Base-by-base conservation (phyloP, 306 rosid genomes). In the Mimosa pudica region DNA sequence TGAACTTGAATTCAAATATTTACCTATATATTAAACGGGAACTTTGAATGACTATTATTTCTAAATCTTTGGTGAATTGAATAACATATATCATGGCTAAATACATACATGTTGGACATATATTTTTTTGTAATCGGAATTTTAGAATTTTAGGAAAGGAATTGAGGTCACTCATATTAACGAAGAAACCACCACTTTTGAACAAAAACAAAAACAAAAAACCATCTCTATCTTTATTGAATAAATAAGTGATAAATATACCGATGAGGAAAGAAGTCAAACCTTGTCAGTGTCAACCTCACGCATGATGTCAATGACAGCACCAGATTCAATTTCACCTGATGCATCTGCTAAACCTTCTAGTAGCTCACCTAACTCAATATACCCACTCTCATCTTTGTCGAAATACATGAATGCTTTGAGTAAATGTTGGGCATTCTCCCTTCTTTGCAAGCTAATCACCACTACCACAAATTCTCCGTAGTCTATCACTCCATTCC, bases 231-330 rank as follows among this genome's bases (percentile, higher is more conserved):
- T 7, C 57, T 51, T n/a, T 51, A 5, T 12, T 13, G 6, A 12
- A 4, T 17, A 51, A 13, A 51, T 51, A 13, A 48, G 6, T 52
- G 58, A 16, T 48, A 7, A 24, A 48, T 11, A 64, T 20, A 24
- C 30, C 30, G 30, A 24, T 24, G 48, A 76, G 83, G 73, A 79
- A 16, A 74, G 64, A 75, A 77, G 79, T 70, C 88, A 77, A 60
- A 94, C 98, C 98, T 94, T 94, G 83, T 94, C 98, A 1, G 96
- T 86, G 87, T 94, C 98, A 57, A 92, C 98, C 81, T 94, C 97
- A 35, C 91, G 89, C 97, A 94, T 88, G 81, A 94, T 94, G 83
- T 94, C 97, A 69, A 86, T 89, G 82, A 92, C 77, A 61, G 92
- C 98, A 77, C 83, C 90, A 79, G 17, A 65, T 62, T 90, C 96